Evolutionary conservation across 805 yeast genomes (phyloP).

Genomic region (Ogataea henricii): DNA sequence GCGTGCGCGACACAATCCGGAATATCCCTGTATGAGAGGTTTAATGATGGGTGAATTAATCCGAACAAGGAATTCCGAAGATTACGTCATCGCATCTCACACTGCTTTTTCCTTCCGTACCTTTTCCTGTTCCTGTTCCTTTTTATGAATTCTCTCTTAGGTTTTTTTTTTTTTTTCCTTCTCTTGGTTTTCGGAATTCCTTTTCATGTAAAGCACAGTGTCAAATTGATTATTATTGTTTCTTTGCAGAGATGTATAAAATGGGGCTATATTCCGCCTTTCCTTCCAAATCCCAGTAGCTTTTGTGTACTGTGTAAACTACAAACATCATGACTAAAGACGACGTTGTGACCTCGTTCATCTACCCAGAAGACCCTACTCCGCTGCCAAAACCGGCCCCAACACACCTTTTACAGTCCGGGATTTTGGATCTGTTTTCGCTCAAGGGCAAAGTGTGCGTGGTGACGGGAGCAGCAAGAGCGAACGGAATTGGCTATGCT

Average conservation of each 20-base stretch:
- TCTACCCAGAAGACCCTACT: slow-evolving; percentile 27
- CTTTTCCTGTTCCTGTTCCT: not conserved
- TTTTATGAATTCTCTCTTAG: too few relatives aligned
- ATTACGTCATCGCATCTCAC: not conserved
- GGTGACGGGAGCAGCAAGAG: slow-evolving; percentile 77
- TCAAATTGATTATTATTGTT: too few relatives aligned
- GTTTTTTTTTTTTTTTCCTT: not conserved
- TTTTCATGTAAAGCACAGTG: too few relatives aligned
- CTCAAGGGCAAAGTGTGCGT: slow-evolving; percentile 82
- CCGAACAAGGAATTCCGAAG: not conserved
- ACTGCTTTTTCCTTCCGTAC: not conserved
- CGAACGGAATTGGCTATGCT: slow-evolving; percentile 71
- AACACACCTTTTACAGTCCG: slow-evolving; percentile 19
- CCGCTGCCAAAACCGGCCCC: slow-evolving; percentile 34
- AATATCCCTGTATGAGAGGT: not conserved
- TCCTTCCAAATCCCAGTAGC: too few relatives aligned
- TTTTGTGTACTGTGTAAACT: too few relatives aligned
- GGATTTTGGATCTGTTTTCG: slow-evolving; percentile 59
- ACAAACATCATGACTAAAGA: slow-evolving; percentile 24
- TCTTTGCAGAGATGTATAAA: too few relatives aligned
- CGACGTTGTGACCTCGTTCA: slow-evolving; percentile 25
- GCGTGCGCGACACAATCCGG: not conserved
- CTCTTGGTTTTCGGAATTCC: slow-evolving; percentile 4
- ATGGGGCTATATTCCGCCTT: not conserved
- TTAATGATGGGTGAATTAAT: not conserved